A percentile compares a stretch with the other conserved stretches of the same genome.
Conservation (phyloP, 1,284 basidiomycete species). For the Puccinia triticina region DNA sequence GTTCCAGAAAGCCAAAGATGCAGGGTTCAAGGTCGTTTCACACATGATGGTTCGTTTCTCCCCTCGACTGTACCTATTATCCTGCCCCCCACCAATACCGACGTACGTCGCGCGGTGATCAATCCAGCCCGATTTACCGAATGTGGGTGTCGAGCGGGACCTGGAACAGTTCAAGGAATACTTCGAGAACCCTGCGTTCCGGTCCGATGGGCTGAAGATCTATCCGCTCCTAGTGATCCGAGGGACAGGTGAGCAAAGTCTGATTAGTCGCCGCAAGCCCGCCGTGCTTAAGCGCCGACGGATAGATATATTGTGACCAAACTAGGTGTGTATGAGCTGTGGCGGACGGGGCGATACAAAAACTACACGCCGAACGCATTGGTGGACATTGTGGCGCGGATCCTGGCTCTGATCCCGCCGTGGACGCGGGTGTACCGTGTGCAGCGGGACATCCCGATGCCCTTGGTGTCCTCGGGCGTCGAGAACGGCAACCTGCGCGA, state of each 20-base stretch:
- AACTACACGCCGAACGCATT: constrained; percentile 98
- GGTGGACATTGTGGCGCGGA: constrained; percentile 93
- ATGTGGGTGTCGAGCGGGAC: constrained; percentile 94
- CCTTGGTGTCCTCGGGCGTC: constrained; percentile 91
- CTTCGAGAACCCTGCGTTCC: constrained; percentile 97
- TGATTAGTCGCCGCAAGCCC: neutral
- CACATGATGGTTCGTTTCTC: constrained; percentile 77
- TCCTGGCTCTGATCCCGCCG: constrained; percentile 93
- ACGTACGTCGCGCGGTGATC: too few relatives aligned
- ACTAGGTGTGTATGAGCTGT: constrained; percentile 74
- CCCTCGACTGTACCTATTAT: neutral
- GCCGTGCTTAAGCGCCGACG: too few relatives aligned
- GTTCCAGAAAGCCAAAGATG: constrained; percentile 97
- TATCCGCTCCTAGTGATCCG: constrained; percentile 98
- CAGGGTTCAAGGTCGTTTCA: constrained; percentile 98
- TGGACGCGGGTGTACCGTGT: constrained; percentile 99
- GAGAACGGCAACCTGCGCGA: constrained; percentile 98
- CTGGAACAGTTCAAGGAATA: constrained; percentile 98
- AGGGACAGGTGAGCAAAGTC: constrained; percentile 77
- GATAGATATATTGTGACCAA: neutral
- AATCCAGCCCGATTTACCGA: constrained; percentile 74
- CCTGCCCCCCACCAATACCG: neutral
- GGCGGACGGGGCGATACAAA: constrained; percentile 95
- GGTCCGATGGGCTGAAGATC: constrained; percentile 96
- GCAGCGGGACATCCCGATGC: constrained; percentile 94